A percentile compares a stretch with the other conserved stretches of the same genome.
Conservation (phyloP, 1,139 yeast genomes). For the Geotrichum australiense region DNA sequence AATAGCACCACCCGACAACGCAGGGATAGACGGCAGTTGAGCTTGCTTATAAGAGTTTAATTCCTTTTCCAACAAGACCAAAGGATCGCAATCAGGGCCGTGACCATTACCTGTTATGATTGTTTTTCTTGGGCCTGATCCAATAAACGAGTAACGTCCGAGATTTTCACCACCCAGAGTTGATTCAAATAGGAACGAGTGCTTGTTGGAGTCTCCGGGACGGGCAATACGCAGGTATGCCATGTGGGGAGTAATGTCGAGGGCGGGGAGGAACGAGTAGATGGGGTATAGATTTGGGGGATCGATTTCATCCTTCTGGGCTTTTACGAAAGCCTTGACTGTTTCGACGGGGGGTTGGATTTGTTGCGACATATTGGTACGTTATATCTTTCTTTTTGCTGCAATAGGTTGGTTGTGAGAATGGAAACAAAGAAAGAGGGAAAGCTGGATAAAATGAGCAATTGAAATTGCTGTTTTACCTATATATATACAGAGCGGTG, state of each 20-base stretch:
- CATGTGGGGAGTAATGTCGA: slow-evolving; percentile 77
- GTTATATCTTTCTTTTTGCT: slow-evolving; percentile 1
- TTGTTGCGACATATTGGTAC: slow-evolving; percentile 7
- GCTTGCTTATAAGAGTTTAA: slow-evolving; percentile 60
- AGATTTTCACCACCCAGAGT: slow-evolving; percentile 85
- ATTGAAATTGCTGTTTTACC: no score
- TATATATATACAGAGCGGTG: no score
- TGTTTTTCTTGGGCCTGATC: slow-evolving; percentile 72
- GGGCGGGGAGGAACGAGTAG: slow-evolving; percentile 64
- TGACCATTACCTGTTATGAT: slow-evolving; percentile 66
- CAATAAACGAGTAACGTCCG: slow-evolving; percentile 86
- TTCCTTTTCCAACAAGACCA: slow-evolving; percentile 65
- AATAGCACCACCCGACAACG: slow-evolving; percentile 88
- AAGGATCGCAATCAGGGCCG: slow-evolving; percentile 68
- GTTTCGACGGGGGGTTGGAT: slow-evolving; percentile 16
- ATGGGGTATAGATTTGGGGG: slow-evolving; percentile 66
- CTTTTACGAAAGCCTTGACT: slow-evolving; percentile 6
- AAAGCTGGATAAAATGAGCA: no score
- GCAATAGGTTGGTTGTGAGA: no score
- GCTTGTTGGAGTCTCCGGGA: slow-evolving; percentile 50
- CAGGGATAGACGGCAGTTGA: slow-evolving; percentile 48
- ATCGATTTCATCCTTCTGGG: slow-evolving; percentile 1
- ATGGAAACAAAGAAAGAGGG: neutral
- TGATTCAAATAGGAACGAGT: slow-evolving; percentile 79
- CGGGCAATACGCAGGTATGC: slow-evolving; percentile 81